Percentiles rank a stretch among this genome's conserved stretches.
Evolutionary conservation across 106 monocot genomes (phyloP).

Genomic region (Dendrobium catenatum): DNA sequence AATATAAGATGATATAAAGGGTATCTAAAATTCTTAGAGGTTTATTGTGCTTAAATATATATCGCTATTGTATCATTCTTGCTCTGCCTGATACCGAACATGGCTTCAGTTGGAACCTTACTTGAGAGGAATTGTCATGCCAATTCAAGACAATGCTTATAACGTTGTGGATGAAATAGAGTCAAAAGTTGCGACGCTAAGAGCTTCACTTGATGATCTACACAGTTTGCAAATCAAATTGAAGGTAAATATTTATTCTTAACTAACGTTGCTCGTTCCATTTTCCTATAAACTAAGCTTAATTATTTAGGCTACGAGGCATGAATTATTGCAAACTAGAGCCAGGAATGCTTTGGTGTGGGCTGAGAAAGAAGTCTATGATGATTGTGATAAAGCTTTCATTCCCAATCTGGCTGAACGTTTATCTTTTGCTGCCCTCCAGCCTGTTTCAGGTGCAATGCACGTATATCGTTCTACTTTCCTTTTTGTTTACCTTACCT

Average conservation of each 20-base stretch:
- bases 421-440: slow-evolving; percentile 59
- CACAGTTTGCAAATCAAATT: slow-evolving; percentile 60
- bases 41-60: too few relatives aligned
- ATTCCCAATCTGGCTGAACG: slow-evolving; percentile 45
- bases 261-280: not conserved
- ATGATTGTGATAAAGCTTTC: slow-evolving; percentile 36
- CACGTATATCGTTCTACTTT: too few relatives aligned
- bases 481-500: too few relatives aligned
- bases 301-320: slow-evolving; percentile 32
- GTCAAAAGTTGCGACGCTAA: slow-evolving; percentile 9
- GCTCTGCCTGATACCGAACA: too few relatives aligned
- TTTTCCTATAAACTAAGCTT: slow-evolving; percentile 1
- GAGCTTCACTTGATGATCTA: slow-evolving; percentile 32
- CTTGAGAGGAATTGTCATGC: too few relatives aligned
- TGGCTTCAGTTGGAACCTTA: too few relatives aligned
- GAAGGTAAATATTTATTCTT: slow-evolving; percentile 31
- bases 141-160: too few relatives aligned
- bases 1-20: too few relatives aligned
- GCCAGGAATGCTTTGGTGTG: slow-evolving; percentile 41
- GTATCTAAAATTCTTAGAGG: too few relatives aligned
- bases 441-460: slow-evolving; percentile 52
- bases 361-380: slow-evolving; percentile 33
- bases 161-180: too few relatives aligned
- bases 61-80: too few relatives aligned
- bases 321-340: slow-evolving; percentile 54